These are phyloP conservation scores for Henckelia pumila DNA, from an alignment of 257 asterid genomes.

Conservation along the genomic window DNA sequence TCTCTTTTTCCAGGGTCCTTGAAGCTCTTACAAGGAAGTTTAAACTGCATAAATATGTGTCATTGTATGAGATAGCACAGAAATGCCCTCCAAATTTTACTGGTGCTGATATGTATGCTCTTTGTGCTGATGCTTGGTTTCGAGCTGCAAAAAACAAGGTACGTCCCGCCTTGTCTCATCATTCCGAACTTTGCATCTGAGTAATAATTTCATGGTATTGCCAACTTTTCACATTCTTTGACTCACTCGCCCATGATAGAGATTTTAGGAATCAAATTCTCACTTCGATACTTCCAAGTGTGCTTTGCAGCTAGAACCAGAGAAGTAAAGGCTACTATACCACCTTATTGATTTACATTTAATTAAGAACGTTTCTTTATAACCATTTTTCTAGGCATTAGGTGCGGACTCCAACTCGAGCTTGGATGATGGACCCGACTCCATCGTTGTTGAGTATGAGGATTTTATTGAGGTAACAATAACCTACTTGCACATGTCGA, in stretches of 20 bases:
- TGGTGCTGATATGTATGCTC: constrained; percentile 97
- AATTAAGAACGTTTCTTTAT: constrained; percentile 9
- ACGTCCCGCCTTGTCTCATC: constrained; percentile 14
- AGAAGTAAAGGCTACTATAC: neutral
- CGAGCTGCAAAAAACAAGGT: constrained; percentile 90
- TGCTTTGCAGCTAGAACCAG: neutral
- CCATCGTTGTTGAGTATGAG: constrained; percentile 64
- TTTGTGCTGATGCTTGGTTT: constrained; percentile 99
- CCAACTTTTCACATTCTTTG: neutral
- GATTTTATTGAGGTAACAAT: constrained; percentile 77
- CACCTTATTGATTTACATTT: neutral
- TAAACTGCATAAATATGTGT: constrained; percentile 71
- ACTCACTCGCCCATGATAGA: neutral
- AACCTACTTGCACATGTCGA: neutral
- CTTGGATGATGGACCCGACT: constrained; percentile 39
- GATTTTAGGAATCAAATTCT: constrained; percentile 2
- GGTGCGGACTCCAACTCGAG: constrained; percentile 45
- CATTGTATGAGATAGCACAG: constrained; percentile 66
- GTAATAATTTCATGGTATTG: neutral
- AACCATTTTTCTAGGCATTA: constrained; percentile 41
- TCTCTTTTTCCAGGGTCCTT: constrained; percentile 62
- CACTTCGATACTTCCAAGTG: neutral
- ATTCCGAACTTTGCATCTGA: neutral
- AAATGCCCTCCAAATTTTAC: constrained; percentile 94
- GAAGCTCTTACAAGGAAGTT: constrained; percentile 88